These are phyloP conservation scores for Cornus kousa DNA, from an alignment of 148 eudicot species.

Conservation along the genomic window DNA sequence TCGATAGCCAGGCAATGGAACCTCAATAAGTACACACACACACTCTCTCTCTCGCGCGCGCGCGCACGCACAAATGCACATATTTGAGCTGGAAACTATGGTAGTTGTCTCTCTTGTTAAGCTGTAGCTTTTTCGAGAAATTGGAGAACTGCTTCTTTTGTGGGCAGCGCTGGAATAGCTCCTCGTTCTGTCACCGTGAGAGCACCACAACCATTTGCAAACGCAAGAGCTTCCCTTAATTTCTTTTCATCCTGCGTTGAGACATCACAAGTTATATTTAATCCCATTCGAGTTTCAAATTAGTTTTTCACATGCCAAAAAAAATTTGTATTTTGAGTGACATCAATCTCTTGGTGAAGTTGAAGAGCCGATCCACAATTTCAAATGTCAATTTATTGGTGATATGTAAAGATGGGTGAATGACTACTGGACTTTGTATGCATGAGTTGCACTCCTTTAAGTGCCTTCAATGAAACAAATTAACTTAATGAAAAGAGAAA, in stretches of 20 bases:
- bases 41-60: too few species aligned
- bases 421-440: too few species aligned
- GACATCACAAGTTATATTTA: neutral
- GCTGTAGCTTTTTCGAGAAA: constrained; percentile 10
- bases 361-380: too few species aligned
- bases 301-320: too few species aligned
- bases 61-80: too few species aligned
- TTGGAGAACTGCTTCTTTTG: constrained; percentile 21
- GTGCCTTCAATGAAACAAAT: neutral
- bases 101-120: neutral
- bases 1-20: neutral
- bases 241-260: constrained; percentile 47
- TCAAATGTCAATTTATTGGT: too few species aligned
- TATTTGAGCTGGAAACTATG: too few species aligned
- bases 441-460: too few species aligned
- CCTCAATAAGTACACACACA: neutral
- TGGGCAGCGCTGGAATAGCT: constrained; percentile 63
- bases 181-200: constrained; percentile 65
- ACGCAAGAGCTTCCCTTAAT: constrained; percentile 44
- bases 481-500: neutral
- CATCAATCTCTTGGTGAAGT: too few species aligned
- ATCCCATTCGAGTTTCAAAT: neutral
- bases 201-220: constrained; percentile 66
- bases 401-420: too few species aligned
- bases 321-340: too few species aligned